A percentile compares a stretch with the other conserved stretches of the same genome.
Evolutionary conservation across 352 stramenopile species (phyloP).

Genomic region (Thalassiosira allenii): DNA sequence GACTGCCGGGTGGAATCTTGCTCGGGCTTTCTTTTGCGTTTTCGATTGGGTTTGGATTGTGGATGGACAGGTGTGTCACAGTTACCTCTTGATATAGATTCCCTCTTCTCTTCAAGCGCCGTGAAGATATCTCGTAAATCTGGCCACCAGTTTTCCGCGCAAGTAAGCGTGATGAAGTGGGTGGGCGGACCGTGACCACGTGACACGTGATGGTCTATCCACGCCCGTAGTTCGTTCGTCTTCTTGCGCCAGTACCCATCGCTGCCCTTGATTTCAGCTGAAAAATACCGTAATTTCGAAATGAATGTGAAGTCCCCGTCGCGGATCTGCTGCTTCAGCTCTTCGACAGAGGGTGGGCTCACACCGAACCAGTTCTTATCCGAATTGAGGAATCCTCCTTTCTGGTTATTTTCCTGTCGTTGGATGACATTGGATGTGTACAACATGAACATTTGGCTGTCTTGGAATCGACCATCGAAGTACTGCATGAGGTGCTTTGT

Average conservation of each 20-base stretch:
- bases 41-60: no score
- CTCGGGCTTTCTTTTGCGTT: no score
- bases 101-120: constrained; percentile 17
- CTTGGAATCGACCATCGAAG: constrained; percentile 39
- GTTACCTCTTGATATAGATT: background rate
- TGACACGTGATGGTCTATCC: constrained; percentile 45
- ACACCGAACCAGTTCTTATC: constrained; percentile 22
- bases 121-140: constrained; percentile 25
- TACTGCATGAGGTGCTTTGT: constrained; percentile 41
- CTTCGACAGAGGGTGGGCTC: constrained; percentile 26
- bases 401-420: constrained; percentile 32
- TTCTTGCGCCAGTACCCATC: constrained; percentile 39
- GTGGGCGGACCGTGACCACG: constrained; percentile 36
- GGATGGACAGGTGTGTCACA: background rate
- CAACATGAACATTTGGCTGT: constrained; percentile 32
- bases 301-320: constrained; percentile 23
- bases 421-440: constrained; percentile 37
- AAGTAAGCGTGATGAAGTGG: constrained; percentile 53
- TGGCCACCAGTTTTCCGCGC: constrained; percentile 57
- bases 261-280: constrained; percentile 19
- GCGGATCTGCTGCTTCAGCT: constrained; percentile 8
- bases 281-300: constrained; percentile 28
- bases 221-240: constrained; percentile 31
- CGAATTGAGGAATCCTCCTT: constrained; percentile 32
- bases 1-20: no score